These are phyloP conservation scores for Fraxinus quadrangulata DNA, from an alignment of 257 asterid species.

Conservation along the genomic window DNA sequence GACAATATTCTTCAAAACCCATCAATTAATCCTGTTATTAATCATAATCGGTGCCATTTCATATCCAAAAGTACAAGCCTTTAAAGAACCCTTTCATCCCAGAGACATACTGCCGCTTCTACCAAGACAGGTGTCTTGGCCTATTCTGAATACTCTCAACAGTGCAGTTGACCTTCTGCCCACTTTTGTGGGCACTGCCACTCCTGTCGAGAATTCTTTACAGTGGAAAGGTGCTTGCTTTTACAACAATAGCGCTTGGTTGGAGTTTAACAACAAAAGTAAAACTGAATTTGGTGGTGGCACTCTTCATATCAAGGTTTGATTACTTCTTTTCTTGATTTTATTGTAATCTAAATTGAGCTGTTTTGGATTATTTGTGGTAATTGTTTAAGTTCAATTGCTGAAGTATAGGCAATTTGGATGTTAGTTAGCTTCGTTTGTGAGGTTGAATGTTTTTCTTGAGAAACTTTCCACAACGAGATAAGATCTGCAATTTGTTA, in stretches of 20 bases:
- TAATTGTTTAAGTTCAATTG: slow-evolving; percentile 18
- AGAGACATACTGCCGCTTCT: slow-evolving; percentile 65
- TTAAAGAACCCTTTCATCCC: slow-evolving; percentile 56
- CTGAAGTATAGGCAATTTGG: not conserved
- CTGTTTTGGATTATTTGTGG: slow-evolving; percentile 16
- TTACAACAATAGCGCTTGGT: slow-evolving; percentile 69
- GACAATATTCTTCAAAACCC: slow-evolving; percentile 32
- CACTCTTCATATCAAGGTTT: slow-evolving; percentile 82
- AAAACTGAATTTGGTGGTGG: slow-evolving; percentile 78
- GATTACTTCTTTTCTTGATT: not conserved
- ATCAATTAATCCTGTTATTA: slow-evolving; percentile 19
- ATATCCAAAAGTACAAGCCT: slow-evolving; percentile 36
- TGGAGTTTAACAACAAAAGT: slow-evolving; percentile 68
- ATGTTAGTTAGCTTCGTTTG: slow-evolving; percentile 3
- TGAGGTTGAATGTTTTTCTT: slow-evolving; percentile 6
- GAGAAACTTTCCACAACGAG: not conserved
- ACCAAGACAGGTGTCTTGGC: slow-evolving; percentile 78
- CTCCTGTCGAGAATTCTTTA: slow-evolving; percentile 36
- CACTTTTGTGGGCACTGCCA: slow-evolving; percentile 60
- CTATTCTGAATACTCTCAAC: slow-evolving; percentile 53
- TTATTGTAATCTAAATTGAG: slow-evolving; percentile 17
- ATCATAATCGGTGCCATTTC: slow-evolving; percentile 26
- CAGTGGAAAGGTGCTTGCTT: slow-evolving; percentile 89
- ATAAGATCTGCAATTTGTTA: slow-evolving; percentile 1
- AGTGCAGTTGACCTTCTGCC: slow-evolving; percentile 81